phyloP scores from a whole-genome alignment of 345 rosid species.

The Jatropha curcas region DNA sequence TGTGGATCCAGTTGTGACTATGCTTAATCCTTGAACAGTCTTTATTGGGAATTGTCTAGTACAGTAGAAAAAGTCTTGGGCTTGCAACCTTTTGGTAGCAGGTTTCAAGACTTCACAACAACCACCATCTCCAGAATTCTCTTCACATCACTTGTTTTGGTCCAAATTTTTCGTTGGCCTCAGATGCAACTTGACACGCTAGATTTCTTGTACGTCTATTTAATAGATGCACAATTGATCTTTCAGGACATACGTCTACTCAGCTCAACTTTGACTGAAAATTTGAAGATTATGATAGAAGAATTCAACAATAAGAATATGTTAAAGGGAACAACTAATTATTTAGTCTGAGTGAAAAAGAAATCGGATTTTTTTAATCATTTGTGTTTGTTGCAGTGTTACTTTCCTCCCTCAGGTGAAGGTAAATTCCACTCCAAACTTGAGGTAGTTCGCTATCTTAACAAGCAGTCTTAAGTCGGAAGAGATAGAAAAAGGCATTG shows the following conservation, averaged over 20 bases:
- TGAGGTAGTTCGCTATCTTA: conserved; percentile 45
- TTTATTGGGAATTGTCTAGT: neutral
- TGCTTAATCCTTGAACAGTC: conserved; percentile 2
- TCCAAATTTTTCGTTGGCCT: neutral
- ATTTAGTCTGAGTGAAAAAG: neutral
- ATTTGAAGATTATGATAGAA: conserved; percentile 8
- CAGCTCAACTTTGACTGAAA: neutral
- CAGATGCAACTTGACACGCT: neutral
- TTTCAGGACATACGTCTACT: conserved; percentile 6
- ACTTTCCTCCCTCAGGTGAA: conserved; percentile 47
- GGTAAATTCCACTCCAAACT: conserved; percentile 41
- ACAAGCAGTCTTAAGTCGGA: conserved; percentile 25
- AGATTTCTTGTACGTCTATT: neutral
- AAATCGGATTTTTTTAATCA: conserved; percentile 4
- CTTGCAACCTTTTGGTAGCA: neutral
- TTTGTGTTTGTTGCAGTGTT: conserved; percentile 44
- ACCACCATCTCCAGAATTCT: conserved; percentile 2
- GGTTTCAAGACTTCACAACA: neutral
- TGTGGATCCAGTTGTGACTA: neutral
- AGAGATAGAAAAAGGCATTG: conserved; percentile 26
- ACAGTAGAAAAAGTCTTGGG: conserved; percentile 12
- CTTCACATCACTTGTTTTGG: neutral
- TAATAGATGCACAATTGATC: neutral
- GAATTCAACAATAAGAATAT: neutral
- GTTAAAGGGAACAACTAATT: neutral